A percentile compares a stretch with the other conserved stretches of the same genome.
These are phyloP conservation scores for Alloteropsis angusta DNA, from an alignment of 202 grass and related monocot species.

Conservation along the genomic window DNA sequence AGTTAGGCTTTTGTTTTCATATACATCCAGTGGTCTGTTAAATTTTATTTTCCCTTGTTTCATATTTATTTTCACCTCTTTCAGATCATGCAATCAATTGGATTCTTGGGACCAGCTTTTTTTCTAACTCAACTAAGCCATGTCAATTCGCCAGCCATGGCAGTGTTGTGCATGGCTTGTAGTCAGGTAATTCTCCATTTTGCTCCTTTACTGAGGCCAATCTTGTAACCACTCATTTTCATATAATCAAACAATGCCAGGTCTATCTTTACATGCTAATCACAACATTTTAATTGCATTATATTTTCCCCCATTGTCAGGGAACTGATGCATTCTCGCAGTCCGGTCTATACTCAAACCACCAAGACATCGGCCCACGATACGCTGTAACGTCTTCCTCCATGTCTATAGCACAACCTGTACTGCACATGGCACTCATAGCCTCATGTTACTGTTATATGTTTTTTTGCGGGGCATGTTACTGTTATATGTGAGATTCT, in stretches of 20 bases:
- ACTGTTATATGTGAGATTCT: neutral
- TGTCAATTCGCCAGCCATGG: slow-evolving; percentile 77
- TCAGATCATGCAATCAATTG: slow-evolving; percentile 98
- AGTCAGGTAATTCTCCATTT: slow-evolving; percentile 65
- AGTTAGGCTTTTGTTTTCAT: neutral
- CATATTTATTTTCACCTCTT: slow-evolving; percentile 16
- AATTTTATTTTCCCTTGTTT: neutral
- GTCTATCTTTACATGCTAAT: neutral
- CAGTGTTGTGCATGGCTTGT: slow-evolving; percentile 86
- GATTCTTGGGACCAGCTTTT: slow-evolving; percentile 95
- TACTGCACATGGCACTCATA: neutral
- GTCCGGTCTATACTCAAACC: slow-evolving; percentile 95
- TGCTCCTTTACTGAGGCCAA: neutral
- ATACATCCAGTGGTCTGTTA: neutral
- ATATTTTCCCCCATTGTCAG: slow-evolving; percentile 27
- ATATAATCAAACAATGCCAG: neutral
- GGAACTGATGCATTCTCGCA: slow-evolving; percentile 98
- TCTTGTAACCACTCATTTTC: neutral
- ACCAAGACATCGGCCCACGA: slow-evolving; percentile 96
- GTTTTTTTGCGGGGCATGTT: too few relatives aligned
- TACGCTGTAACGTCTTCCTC: slow-evolving; percentile 59
- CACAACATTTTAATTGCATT: neutral
- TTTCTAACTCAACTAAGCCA: slow-evolving; percentile 95
- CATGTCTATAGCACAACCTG: neutral
- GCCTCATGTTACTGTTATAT: too few relatives aligned